Conservation (phyloP, 257 asterid genomes). For the Anisodus tanguticus region DNA sequence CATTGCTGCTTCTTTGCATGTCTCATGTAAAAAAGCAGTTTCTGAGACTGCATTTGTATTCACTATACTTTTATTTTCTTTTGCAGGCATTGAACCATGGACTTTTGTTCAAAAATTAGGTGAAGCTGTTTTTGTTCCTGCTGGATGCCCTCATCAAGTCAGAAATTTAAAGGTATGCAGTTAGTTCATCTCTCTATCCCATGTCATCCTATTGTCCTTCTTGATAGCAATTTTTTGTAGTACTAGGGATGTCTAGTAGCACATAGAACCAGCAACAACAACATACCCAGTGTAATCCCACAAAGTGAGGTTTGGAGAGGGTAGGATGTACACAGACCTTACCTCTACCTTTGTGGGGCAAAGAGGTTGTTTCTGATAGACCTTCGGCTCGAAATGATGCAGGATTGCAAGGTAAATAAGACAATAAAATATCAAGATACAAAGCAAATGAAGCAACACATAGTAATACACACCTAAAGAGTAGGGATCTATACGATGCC, state of each 20-base stretch:
- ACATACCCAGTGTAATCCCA: no score
- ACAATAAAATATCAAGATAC: no score
- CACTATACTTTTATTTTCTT: conserved; percentile 8
- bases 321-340: no score
- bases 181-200: conserved; percentile 19
- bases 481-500: no score
- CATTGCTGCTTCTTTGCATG: not conserved
- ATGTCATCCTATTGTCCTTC: not conserved
- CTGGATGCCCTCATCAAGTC: conserved; percentile 62
- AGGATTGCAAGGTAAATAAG: no score
- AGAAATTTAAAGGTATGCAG: conserved; percentile 50
- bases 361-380: no score
- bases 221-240: not conserved
- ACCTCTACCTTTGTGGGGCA: no score
- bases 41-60: conserved; percentile 15
- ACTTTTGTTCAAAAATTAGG: conserved; percentile 55
- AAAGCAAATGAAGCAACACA: no score
- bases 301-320: no score
- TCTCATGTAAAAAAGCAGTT: not conserved
- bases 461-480: no score
- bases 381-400: no score
- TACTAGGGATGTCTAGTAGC: not conserved
- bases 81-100: conserved; percentile 57
- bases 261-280: not conserved
- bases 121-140: conserved; percentile 55